A percentile compares a stretch with the other conserved stretches of the same genome.
These are phyloP conservation scores for Chlorella sp. DNA, from an alignment of 139 green algal genomes.

Conservation along the genomic window DNA sequence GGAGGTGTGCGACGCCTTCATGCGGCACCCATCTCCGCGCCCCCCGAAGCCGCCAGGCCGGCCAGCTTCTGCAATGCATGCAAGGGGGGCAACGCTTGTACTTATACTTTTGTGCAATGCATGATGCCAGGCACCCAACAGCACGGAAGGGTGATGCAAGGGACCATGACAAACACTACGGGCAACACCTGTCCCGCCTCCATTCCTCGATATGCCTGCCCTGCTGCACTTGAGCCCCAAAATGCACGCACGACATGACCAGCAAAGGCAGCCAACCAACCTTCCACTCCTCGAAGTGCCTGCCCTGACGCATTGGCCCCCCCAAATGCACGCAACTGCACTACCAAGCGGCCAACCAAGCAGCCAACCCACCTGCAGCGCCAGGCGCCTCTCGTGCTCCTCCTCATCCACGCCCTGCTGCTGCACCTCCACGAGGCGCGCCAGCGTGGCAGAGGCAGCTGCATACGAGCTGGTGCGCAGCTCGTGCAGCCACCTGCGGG, in stretches of 20 bases:
- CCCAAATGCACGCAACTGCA: no score
- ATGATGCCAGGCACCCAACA: not conserved
- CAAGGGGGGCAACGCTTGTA: no score
- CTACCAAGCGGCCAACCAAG: not conserved
- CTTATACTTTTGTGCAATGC: no score
- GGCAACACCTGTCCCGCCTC: no score
- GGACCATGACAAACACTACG: not conserved
- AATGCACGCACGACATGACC: no score
- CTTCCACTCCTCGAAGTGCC: no score
- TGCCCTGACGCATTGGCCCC: no score
- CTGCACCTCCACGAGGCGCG: not conserved
- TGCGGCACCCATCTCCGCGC: no score
- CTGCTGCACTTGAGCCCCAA: no score
- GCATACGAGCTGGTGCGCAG: not conserved
- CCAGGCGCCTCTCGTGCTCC: not conserved
- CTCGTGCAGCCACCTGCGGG: conserved; percentile 20
- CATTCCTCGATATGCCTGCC: no score
- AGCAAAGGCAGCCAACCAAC: no score
- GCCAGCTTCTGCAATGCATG: not conserved
- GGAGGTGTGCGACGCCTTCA: no score
- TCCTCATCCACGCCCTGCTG: not conserved
- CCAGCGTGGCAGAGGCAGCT: not conserved
- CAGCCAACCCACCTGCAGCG: not conserved
- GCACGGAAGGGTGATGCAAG: not conserved
- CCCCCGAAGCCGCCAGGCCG: not conserved